phyloP scores from a whole-genome alignment of 2,329 filamentous ascomycete species.

The Curvularia hawaiiensis region DNA sequence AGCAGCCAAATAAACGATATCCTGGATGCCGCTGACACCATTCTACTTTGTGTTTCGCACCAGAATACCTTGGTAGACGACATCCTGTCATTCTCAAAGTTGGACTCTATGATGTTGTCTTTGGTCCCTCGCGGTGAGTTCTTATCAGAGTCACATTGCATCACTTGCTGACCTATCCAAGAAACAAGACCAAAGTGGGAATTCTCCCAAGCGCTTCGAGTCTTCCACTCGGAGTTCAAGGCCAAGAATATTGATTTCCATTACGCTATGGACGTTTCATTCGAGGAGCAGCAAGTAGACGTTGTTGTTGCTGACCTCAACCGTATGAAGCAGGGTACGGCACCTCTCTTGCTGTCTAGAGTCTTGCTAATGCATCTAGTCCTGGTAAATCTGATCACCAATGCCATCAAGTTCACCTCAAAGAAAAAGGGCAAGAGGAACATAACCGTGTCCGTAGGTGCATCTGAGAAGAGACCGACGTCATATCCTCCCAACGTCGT shows the following conservation, averaged over 20 bases:
- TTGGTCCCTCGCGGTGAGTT: slow-evolving; percentile 39
- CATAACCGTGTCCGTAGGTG: slow-evolving; percentile 51
- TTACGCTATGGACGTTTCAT: slow-evolving; percentile 50
- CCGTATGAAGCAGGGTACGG: slow-evolving; percentile 44
- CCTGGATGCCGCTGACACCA: slow-evolving; percentile 46
- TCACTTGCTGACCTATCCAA: slow-evolving; percentile 14
- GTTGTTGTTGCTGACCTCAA: slow-evolving; percentile 47
- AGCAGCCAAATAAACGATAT: slow-evolving; percentile 36
- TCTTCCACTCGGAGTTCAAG: slow-evolving; percentile 49
- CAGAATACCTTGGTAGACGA: slow-evolving; percentile 55
- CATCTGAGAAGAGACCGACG: slow-evolving; percentile 42
- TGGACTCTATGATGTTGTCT: slow-evolving; percentile 54
- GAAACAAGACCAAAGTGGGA: slow-evolving; percentile 45
- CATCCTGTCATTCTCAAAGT: slow-evolving; percentile 54
- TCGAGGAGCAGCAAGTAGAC: slow-evolving; percentile 45
- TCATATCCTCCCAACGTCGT: slow-evolving; percentile 53
- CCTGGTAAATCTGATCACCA: slow-evolving; percentile 52
- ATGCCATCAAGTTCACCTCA: slow-evolving; percentile 55
- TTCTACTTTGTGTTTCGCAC: slow-evolving; percentile 51
- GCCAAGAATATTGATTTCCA: slow-evolving; percentile 46
- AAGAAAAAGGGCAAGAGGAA: slow-evolving; percentile 46
- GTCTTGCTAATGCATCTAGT: slow-evolving; percentile 35
- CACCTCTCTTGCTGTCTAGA: fast-evolving
- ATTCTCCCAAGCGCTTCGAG: slow-evolving; percentile 46
- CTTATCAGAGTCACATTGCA: slow-evolving; percentile 7